Evolutionary conservation across 2,329 filamentous ascomycete species (phyloP), one percentile per base, ranked within the genome.

Genomic region (Colletotrichum liriopes): DNA sequence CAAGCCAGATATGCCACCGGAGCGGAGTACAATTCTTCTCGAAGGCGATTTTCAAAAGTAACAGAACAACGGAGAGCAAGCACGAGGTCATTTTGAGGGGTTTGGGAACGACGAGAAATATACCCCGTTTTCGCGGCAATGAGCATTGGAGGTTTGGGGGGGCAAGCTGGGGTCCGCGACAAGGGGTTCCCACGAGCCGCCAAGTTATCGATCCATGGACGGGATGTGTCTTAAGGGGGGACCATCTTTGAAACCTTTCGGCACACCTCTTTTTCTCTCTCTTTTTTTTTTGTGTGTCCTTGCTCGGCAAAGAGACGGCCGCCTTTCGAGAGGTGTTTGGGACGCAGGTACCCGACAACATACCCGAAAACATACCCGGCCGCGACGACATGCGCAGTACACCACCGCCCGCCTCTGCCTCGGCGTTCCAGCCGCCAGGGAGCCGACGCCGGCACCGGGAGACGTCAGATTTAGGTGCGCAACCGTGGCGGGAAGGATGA

Each of bases 391-490:
- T 23, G 20, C 32, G 32, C n/a, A 37, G 18, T 2, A 37, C 39
- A 23, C 51, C 5, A 20, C 12, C 14, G 2, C 29, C 35, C 23
- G 23, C 39, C n/a, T 20, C 43, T 26, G 14, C 3, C 18, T 39
- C 4, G 54, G 35, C 23, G n/a, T 16, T 12, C 0, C 20, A 18
- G 35, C 54, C 35, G 35, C 14, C 32, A 26, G 54, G 35, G 7
- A 26, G n/a, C 26, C 35, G n/a, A 11, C 9, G 6, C 26, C 35
- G 54, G 54, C 54, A 29, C 37, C 54, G 47, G 39, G 20, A 16
- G 63, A 71, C 67, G 67, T 71, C 67, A 12, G 45, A 61, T 67
- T 67, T 71, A 51, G 26, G 63, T 61, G 37, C 47, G 6, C 55
- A 45, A 58, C 37, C 43, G 37, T n/a, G 26, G 51, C 37, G 67